Base-by-base conservation (phyloP, 768 basidiomycete genomes). In the Suillus subluteus region DNA sequence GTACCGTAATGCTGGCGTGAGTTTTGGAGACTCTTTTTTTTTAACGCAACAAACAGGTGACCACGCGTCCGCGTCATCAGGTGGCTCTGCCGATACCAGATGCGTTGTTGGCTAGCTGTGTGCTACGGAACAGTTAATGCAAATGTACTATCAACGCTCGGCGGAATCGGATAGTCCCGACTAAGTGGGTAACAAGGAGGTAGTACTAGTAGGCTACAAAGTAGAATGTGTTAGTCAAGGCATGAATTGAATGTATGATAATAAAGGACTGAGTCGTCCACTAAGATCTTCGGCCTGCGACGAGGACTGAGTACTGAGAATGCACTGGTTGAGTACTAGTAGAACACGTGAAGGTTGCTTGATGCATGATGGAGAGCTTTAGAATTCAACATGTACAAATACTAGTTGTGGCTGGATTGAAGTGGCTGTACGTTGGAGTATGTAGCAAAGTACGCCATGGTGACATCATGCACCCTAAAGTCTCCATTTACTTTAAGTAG, bases 321-420 rank as follows among this genome's bases (percentile, higher is more conserved):
- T 41, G 40, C 37, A 37, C 37, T 37, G 37, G 9, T 37, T 37
- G 37, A 37, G 37, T 37, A 37, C 40, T 15, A 16, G 40, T 41
- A 21, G 8, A 44, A 21, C 44, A 44, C 43, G 43, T 44, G 16
- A 43, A 18, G 16, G 16, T 6, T 18, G 41, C 16, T 8, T 37
- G 9, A 9, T 37, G 4, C 37, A 37, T 37, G 1, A 11, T 37
- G 37, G 3, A 37, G 37, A 37, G 48, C 30, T 35, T 56, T 35
- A 21, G 32, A 56, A 56, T 56, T 56, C 55, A 56, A 35, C 55
- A 56, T 35, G 32, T 56, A 56, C 55, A 56, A 35, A 56, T 11
- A 56, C 0, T 4, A 35, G 32, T 9, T 26, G 23, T 52, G 26
- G 48, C n/a, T 50, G n/a, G 46, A 48, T 4, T 1, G 44, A 46